A percentile compares a stretch with the other conserved stretches of the same genome.
Conservation (phyloP, 352 stramenopile genomes). For the Pythium sp. region DNA sequence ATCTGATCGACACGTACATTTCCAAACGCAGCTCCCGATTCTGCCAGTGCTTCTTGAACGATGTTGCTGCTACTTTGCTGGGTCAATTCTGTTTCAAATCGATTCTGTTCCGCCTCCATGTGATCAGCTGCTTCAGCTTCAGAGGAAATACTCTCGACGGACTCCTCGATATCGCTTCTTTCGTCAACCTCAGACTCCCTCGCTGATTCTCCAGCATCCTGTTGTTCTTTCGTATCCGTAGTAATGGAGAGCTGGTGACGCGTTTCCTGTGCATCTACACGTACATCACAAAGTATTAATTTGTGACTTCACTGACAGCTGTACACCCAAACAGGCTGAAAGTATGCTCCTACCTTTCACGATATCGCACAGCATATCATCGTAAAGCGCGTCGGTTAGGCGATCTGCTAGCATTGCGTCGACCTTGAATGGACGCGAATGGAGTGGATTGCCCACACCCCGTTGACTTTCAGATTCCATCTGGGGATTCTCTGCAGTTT, state of each 20-base stretch:
- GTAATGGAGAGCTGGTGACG: not conserved
- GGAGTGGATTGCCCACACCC: too few relatives aligned
- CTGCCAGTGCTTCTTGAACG: not conserved
- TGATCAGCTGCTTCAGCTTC: not conserved
- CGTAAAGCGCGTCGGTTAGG: conserved; percentile 24
- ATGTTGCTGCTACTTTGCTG: too few relatives aligned
- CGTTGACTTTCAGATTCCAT: too few relatives aligned
- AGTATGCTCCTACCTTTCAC: conserved; percentile 18
- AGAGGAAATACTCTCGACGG: not conserved
- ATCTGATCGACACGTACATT: not conserved
- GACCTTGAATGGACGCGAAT: not conserved
- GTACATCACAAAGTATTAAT: not conserved
- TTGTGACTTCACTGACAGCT: not conserved
- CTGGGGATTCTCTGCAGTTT: not conserved
- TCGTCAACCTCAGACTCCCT: not conserved
- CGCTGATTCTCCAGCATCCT: too few relatives aligned
- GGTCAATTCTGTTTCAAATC: not conserved
- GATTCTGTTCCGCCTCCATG: not conserved
- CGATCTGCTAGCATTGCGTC: conserved; percentile 7
- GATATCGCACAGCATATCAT: conserved; percentile 20
- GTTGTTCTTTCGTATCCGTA: not conserved
- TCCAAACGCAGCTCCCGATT: not conserved
- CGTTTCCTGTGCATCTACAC: not conserved
- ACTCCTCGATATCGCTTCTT: not conserved
- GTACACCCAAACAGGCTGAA: not conserved